A percentile compares a stretch with the other conserved stretches of the same genome.
These are phyloP conservation scores for Peronospora destructor DNA, from an alignment of 352 stramenopile species.

Conservation along the genomic window DNA sequence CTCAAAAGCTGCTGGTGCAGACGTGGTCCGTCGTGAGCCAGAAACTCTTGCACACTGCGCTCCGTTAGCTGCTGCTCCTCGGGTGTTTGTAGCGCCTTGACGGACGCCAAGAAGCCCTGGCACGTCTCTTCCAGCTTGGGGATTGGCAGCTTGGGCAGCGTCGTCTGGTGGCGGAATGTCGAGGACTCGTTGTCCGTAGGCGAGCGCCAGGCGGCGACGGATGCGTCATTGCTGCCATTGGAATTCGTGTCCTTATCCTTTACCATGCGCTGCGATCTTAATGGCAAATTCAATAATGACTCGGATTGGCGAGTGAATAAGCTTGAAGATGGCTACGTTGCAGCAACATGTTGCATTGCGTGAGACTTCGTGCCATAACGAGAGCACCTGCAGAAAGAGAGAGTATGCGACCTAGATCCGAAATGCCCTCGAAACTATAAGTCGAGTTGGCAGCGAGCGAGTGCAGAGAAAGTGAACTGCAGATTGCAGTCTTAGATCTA, in stretches of 20 bases:
- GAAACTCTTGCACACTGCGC: slow-evolving; percentile 50
- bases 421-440: too few species aligned
- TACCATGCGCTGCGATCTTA: too few species aligned
- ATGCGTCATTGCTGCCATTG: neutral
- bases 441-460: too few species aligned
- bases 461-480: too few species aligned
- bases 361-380: too few species aligned
- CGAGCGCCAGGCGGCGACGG: slow-evolving; percentile 13
- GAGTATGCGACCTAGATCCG: too few species aligned
- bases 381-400: too few species aligned
- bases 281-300: too few species aligned
- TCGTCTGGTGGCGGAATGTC: slow-evolving; percentile 68
- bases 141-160: slow-evolving; percentile 82
- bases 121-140: slow-evolving; percentile 76
- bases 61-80: slow-evolving; percentile 54
- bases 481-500: too few species aligned
- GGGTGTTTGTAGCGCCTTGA: slow-evolving; percentile 64
- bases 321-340: too few species aligned
- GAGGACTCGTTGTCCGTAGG: slow-evolving; percentile 35
- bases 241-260: neutral
- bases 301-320: too few species aligned
- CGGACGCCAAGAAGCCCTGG: slow-evolving; percentile 65
- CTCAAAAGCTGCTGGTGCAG: slow-evolving; percentile 64
- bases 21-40: slow-evolving; percentile 57
- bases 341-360: too few species aligned